phyloP scores from a whole-genome alignment of 2,329 filamentous ascomycete genomes.

The Paraphaeosphaeria minitans region DNA sequence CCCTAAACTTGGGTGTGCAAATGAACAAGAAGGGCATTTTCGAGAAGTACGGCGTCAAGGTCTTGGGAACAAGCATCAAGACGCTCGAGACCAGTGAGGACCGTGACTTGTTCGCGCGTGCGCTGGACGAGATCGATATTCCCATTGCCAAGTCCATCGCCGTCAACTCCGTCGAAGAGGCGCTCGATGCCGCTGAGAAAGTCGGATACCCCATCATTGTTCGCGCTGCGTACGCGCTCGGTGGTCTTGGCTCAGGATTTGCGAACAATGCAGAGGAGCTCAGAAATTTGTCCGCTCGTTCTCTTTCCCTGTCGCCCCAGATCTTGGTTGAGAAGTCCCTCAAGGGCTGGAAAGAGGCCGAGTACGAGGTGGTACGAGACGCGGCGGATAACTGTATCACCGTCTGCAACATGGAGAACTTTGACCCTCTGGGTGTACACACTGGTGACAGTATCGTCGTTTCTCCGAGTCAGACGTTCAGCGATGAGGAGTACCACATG shows the following conservation, averaged over 20 bases:
- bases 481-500: conserved; percentile 99
- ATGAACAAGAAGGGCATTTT: conserved; percentile 97
- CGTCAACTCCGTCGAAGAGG: conserved; percentile 88
- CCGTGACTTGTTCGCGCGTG: conserved; percentile 93
- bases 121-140: conserved; percentile 95
- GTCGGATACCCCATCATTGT: conserved; percentile 98
- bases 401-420: conserved; percentile 99
- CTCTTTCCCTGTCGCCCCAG: conserved; percentile 90
- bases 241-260: conserved; percentile 95
- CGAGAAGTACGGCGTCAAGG: conserved; percentile 92
- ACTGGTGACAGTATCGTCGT: conserved; percentile 99
- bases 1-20: conserved; percentile 93
- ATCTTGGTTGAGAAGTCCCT: conserved; percentile 98
- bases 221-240: conserved; percentile 93
- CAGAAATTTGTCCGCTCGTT: conserved; percentile 88
- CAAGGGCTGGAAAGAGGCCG: conserved; percentile 99
- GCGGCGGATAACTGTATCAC: conserved; percentile 99
- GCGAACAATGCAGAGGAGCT: conserved; percentile 94
- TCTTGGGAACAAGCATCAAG: conserved; percentile 91
- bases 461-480: conserved; percentile 93
- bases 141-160: conserved; percentile 97
- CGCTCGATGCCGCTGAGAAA: conserved; percentile 80
- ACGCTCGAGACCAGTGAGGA: conserved; percentile 95
- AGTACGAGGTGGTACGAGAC: conserved; percentile 97
- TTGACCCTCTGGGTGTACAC: conserved; percentile 95